Percentiles rank a stretch among this genome's conserved stretches.
These are phyloP conservation scores for Sanghuangporus weigelae DNA, from an alignment of 1,284 basidiomycete genomes.

Conservation along the genomic window DNA sequence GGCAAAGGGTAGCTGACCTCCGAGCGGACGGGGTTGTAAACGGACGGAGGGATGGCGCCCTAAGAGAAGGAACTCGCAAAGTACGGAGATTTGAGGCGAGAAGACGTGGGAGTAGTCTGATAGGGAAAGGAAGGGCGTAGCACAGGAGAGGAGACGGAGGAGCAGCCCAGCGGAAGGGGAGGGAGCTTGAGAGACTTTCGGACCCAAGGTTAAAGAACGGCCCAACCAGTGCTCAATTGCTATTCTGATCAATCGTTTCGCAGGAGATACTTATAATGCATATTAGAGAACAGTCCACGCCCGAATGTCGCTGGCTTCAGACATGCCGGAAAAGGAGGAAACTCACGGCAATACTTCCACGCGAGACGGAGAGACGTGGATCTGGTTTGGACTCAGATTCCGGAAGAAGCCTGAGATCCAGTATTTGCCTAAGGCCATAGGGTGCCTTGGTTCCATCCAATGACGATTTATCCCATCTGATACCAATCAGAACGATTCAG, in stretches of 20 bases:
- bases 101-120: slow-evolving; percentile 4
- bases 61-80: not conserved
- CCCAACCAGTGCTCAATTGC: slow-evolving; percentile 12
- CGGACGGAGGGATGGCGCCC: not conserved
- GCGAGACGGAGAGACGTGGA: slow-evolving; percentile 9
- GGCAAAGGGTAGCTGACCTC: not conserved
- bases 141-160: not conserved
- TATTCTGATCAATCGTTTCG: slow-evolving; percentile 13
- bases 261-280: not conserved
- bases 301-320: slow-evolving; percentile 1
- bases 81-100: not conserved
- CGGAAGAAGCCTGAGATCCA: not conserved
- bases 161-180: slow-evolving; percentile 7
- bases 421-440: not conserved
- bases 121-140: not conserved
- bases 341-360: slow-evolving; percentile 9
- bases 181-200: slow-evolving; percentile 10
- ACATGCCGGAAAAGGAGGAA: slow-evolving; percentile 8
- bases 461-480: not conserved
- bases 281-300: slow-evolving; percentile 4
- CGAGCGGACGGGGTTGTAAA: not conserved
- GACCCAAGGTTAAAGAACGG: slow-evolving; percentile 13
- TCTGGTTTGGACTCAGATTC: slow-evolving; percentile 6
- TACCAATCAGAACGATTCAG: not conserved
- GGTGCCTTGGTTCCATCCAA: not conserved